Conservation (phyloP, 2,329 filamentous ascomycete genomes). For the Chaetomiaceae sp. region DNA sequence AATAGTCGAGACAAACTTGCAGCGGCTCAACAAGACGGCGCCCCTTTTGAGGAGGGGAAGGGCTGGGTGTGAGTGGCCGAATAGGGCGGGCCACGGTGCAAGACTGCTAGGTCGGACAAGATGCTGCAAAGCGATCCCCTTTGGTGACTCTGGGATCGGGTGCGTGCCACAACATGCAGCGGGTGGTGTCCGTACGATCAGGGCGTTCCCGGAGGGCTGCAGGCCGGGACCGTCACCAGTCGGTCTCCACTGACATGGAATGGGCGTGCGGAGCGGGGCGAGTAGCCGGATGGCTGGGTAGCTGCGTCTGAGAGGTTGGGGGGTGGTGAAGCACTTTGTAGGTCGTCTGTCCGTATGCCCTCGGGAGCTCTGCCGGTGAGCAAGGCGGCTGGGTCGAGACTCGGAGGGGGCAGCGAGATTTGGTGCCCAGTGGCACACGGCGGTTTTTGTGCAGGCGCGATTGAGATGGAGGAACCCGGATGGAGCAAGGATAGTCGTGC, state of each 20-base stretch:
- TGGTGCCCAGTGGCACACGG: conserved; percentile 36
- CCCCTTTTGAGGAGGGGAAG: conserved; percentile 14
- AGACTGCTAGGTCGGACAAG: conserved; percentile 41
- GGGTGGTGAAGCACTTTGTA: conserved; percentile 9
- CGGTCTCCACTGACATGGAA: conserved; percentile 17
- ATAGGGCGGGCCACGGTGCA: conserved; percentile 16
- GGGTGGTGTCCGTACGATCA: conserved; percentile 34
- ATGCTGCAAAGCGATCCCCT: conserved; percentile 45
- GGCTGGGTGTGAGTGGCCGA: conserved; percentile 12
- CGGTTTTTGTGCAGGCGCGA: conserved; percentile 45
- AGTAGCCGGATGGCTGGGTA: conserved; percentile 10
- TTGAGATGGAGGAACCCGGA: conserved; percentile 38
- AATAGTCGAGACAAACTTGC: conserved; percentile 4
- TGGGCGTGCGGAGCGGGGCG: conserved; percentile 9
- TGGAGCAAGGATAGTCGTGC: conserved; percentile 32
- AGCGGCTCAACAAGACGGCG: conserved; percentile 7
- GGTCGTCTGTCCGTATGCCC: conserved; percentile 8
- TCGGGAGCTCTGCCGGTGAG: conserved; percentile 7
- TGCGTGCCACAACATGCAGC: conserved; percentile 45
- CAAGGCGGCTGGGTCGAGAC: conserved; percentile 9
- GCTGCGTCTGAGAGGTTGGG: not conserved
- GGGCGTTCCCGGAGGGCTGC: conserved; percentile 38
- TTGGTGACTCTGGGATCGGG: conserved; percentile 36
- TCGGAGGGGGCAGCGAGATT: conserved; percentile 28
- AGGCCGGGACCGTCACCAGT: conserved; percentile 28